Evolutionary conservation across 805 yeast genomes (phyloP).

Genomic region (Sugiyamaella valdiviana): DNA sequence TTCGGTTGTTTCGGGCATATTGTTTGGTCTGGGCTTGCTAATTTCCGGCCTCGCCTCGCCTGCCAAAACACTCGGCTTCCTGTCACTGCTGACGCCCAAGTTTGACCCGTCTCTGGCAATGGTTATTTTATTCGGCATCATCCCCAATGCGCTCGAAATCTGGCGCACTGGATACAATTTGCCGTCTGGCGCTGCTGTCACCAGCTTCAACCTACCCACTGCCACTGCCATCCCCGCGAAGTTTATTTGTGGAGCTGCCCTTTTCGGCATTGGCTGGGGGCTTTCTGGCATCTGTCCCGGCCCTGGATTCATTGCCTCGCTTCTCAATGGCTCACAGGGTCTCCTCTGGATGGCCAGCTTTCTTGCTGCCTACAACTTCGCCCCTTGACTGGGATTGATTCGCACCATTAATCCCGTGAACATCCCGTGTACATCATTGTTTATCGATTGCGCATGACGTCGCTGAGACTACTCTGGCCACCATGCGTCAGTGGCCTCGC

Average conservation of each 20-base stretch:
- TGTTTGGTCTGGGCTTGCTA: conserved; percentile 43
- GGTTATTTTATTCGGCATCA: conserved; percentile 39
- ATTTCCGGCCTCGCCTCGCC: conserved; percentile 45
- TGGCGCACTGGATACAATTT: conserved; percentile 20
- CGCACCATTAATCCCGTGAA: not conserved
- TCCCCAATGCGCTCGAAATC: conserved; percentile 38
- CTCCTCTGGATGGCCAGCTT: conserved; percentile 30
- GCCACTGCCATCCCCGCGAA: conserved; percentile 24
- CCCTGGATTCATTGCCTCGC: conserved; percentile 38
- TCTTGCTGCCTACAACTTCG: conserved; percentile 26
- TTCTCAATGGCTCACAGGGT: conserved; percentile 26
- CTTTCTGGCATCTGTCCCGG: conserved; percentile 49
- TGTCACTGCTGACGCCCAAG: conserved; percentile 31
- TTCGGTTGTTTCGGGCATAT: conserved; percentile 29
- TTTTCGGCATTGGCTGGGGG: conserved; percentile 53
- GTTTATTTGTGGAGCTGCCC: conserved; percentile 38
- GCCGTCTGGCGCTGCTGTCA: conserved; percentile 15
- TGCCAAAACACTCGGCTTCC: conserved; percentile 41
- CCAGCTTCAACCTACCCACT: conserved; percentile 20
- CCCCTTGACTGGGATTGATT: conserved; percentile 1
- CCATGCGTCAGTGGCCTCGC: not conserved
- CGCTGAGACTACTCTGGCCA: not conserved
- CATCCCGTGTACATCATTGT: too few species aligned
- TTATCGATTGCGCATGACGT: too few species aligned
- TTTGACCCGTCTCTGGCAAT: conserved; percentile 45